phyloP scores from a whole-genome alignment of 1,139 yeast genomes.

The Lodderomyces parapsilosis region DNA sequence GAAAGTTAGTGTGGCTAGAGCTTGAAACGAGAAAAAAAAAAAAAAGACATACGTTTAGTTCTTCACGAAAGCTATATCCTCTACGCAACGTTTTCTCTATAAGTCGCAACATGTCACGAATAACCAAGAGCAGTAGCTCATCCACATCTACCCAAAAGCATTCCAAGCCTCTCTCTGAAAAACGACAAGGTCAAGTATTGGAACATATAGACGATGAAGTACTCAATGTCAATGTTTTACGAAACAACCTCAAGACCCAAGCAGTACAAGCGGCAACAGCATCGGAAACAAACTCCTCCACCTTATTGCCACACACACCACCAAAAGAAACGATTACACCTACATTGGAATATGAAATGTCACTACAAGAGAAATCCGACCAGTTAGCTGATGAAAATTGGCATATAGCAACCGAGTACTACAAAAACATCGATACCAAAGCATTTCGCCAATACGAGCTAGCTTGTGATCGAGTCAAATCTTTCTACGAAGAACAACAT shows the following conservation, averaged over 20 bases:
- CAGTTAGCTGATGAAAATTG: slow-evolving; percentile 16
- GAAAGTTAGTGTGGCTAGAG: not conserved
- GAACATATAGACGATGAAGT: slow-evolving; percentile 41
- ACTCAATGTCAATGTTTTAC: slow-evolving; percentile 24
- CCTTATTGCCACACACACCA: not conserved
- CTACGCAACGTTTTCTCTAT: not conserved
- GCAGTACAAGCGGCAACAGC: slow-evolving; percentile 3
- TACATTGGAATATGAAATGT: slow-evolving; percentile 12
- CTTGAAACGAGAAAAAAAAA: not conserved
- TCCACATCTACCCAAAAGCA: not conserved
- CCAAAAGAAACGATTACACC: slow-evolving; percentile 4
- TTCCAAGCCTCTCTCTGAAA: not conserved
- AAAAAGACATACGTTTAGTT: too few relatives aligned
- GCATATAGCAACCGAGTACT: slow-evolving; percentile 31
- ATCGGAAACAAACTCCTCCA: slow-evolving; percentile 7
- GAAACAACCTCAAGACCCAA: slow-evolving; percentile 3
- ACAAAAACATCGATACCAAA: slow-evolving; percentile 38
- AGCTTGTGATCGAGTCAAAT: slow-evolving; percentile 68
- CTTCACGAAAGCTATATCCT: too few relatives aligned
- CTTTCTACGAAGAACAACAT: slow-evolving; percentile 68
- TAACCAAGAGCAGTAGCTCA: not conserved
- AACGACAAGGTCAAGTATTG: slow-evolving; percentile 17
- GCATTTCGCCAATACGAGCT: slow-evolving; percentile 65
- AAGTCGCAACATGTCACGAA: slow-evolving; percentile 4
- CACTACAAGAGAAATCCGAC: slow-evolving; percentile 9